Evolutionary conservation across 208 protist species (phyloP).

Genomic region (Trypanosoma cruzi): DNA sequence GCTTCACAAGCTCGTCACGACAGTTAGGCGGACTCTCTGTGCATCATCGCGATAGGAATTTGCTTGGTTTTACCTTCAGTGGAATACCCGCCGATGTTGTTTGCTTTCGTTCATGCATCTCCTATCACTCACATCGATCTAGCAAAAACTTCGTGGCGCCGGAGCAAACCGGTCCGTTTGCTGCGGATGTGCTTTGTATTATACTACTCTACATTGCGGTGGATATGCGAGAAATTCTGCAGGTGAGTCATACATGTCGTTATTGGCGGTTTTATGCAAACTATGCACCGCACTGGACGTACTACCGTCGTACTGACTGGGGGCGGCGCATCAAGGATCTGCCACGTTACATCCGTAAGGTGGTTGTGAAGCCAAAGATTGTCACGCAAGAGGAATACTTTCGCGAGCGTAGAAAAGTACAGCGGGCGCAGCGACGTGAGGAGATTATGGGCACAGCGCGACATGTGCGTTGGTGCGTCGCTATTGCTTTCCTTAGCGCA

Average conservation of each 20-base stretch:
- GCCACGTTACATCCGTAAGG: conserved; percentile 60
- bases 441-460: conserved; percentile 51
- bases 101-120: conserved; percentile 79
- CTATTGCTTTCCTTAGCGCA: conserved; percentile 61
- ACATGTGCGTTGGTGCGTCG: conserved; percentile 75
- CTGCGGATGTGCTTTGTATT: conserved; percentile 66
- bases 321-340: conserved; percentile 44
- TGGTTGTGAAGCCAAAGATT: conserved; percentile 74
- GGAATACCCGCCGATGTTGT: conserved; percentile 66
- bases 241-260: conserved; percentile 59
- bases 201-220: conserved; percentile 73
- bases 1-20: conserved; percentile 34
- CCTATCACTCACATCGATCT: conserved; percentile 30
- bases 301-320: conserved; percentile 67
- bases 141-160: conserved; percentile 33
- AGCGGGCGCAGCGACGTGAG: conserved; percentile 54
- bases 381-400: conserved; percentile 85
- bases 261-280: conserved; percentile 87
- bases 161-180: conserved; percentile 68
- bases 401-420: conserved; percentile 52
- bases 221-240: conserved; percentile 56
- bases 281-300: conserved; percentile 83
- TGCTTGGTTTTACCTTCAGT: conserved; percentile 65
- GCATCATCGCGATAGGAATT: conserved; percentile 38
- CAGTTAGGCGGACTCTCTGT: conserved; percentile 35